Evolutionary conservation across 768 basidiomycete genomes (phyloP).

Genomic region (Lactarius pseudohatsudake): DNA sequence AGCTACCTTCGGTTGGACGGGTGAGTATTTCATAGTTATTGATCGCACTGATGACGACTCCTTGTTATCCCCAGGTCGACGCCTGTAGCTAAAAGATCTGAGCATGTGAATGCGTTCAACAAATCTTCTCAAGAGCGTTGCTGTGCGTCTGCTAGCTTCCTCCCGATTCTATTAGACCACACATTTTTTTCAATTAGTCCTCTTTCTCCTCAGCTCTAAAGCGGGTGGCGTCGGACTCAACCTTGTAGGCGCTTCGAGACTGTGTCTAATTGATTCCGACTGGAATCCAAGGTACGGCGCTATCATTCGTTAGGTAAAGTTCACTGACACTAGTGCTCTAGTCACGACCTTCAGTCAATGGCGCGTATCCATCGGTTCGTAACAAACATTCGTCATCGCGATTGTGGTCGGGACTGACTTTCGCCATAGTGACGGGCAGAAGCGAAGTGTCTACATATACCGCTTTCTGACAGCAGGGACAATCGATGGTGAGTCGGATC

Average conservation of each 20-base stretch:
- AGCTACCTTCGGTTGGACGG: conserved; percentile 87
- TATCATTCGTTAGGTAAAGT: not conserved
- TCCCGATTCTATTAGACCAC: not conserved
- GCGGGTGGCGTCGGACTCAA: conserved; percentile 96
- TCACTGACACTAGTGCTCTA: conserved; percentile 34
- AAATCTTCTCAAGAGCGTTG: conserved; percentile 64
- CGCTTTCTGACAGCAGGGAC: conserved; percentile 83
- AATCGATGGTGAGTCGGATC: conserved; percentile 66
- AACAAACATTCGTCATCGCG: conserved; percentile 4
- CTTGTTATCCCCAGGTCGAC: conserved; percentile 55
- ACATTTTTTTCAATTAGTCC: conserved; percentile 46
- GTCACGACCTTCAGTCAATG: conserved; percentile 95
- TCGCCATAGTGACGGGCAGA: conserved; percentile 82
- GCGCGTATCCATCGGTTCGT: conserved; percentile 87
- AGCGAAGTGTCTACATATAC: conserved; percentile 86
- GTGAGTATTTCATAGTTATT: conserved; percentile 38
- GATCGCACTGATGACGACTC: conserved; percentile 10
- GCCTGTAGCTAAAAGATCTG: conserved; percentile 72
- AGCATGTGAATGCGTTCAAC: conserved; percentile 89
- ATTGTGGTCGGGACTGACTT: conserved; percentile 16
- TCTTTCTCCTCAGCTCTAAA: conserved; percentile 93
- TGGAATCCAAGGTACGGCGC: conserved; percentile 85
- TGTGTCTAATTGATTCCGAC: conserved; percentile 86
- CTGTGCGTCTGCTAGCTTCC: conserved; percentile 51
- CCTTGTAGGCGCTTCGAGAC: conserved; percentile 83